These are phyloP conservation scores for Cupressus sempervirens DNA, from an alignment of 75 land plant genomes.

Conservation along the genomic window DNA sequence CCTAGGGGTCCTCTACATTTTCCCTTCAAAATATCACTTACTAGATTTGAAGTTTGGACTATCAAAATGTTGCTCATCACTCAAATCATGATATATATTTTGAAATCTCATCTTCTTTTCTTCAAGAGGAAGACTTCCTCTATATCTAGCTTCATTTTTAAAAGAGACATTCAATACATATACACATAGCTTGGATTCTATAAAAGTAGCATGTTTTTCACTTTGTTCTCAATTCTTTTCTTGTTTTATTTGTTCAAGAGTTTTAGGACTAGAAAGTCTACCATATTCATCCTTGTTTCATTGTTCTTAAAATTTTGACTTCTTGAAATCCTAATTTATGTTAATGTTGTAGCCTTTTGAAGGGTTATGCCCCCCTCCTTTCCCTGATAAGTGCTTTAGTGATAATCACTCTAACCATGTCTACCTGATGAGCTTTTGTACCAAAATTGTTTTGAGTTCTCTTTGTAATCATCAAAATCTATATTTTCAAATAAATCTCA, in stretches of 20 bases:
- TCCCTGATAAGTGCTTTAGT: background rate
- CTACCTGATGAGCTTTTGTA: conserved; percentile 8
- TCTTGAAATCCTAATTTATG: conserved; percentile 9
- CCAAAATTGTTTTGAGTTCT: background rate
- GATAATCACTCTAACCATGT: background rate
- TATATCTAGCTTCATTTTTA: background rate
- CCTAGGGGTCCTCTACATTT: conserved; percentile 19
- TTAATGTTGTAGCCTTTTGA: background rate
- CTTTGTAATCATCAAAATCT: conserved; percentile 5
- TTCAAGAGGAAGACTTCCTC: conserved; percentile 6
- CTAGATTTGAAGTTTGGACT: conserved; percentile 39
- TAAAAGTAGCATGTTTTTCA: conserved; percentile 4
- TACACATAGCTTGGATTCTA: background rate
- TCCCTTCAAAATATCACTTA: conserved; percentile 30
- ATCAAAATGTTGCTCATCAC: conserved; percentile 16
- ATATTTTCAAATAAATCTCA: conserved; percentile 1
- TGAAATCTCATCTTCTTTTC: background rate
- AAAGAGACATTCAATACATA: background rate
- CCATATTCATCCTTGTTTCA: conserved; percentile 31
- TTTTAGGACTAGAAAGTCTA: conserved; percentile 55
- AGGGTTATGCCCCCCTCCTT: background rate
- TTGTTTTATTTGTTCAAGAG: conserved; percentile 49
- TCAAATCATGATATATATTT: background rate
- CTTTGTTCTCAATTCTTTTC: conserved; percentile 24
- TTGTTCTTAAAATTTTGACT: conserved; percentile 12